phyloP scores from a whole-genome alignment of 2,329 filamentous ascomycete species.

The Bertia moriformis region DNA sequence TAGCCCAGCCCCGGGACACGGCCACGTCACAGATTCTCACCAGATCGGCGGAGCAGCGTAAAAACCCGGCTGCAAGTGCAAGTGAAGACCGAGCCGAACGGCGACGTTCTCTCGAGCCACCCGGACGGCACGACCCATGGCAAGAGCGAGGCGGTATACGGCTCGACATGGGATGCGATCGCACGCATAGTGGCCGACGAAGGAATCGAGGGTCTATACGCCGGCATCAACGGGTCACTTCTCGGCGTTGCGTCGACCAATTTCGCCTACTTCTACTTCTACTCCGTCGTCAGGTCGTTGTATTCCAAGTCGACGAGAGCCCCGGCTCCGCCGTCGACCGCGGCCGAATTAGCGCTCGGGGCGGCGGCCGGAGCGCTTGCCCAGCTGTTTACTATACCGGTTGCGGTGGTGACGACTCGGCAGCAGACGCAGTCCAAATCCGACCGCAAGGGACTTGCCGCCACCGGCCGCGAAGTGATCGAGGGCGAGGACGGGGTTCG shows the following conservation, averaged over 20 bases:
- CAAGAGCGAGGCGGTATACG: conserved; percentile 57
- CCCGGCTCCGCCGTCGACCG: conserved; percentile 51
- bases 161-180: conserved; percentile 77
- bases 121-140: neutral
- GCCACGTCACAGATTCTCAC: conserved; percentile 1
- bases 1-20: neutral
- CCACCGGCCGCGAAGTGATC: conserved; percentile 78
- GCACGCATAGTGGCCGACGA: conserved; percentile 69
- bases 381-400: conserved; percentile 90
- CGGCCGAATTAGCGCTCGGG: conserved; percentile 69
- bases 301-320: conserved; percentile 51
- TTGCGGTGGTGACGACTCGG: conserved; percentile 85
- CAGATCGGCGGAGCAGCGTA: conserved; percentile 40
- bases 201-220: conserved; percentile 70
- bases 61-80: conserved; percentile 96
- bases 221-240: conserved; percentile 73
- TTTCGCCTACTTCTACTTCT: conserved; percentile 99
- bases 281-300: conserved; percentile 69
- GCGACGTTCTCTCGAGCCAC: no score
- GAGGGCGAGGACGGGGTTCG: conserved; percentile 77
- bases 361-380: conserved; percentile 80
- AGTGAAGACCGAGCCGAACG: conserved; percentile 59
- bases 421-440: conserved; percentile 67
- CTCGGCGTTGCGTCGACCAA: conserved; percentile 92
- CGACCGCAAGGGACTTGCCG: conserved; percentile 73